Evolutionary conservation across 129 eudicot species (phyloP), one percentile per base, ranked within the genome.

Genomic region (Helichrysum umbraculigerum): DNA sequence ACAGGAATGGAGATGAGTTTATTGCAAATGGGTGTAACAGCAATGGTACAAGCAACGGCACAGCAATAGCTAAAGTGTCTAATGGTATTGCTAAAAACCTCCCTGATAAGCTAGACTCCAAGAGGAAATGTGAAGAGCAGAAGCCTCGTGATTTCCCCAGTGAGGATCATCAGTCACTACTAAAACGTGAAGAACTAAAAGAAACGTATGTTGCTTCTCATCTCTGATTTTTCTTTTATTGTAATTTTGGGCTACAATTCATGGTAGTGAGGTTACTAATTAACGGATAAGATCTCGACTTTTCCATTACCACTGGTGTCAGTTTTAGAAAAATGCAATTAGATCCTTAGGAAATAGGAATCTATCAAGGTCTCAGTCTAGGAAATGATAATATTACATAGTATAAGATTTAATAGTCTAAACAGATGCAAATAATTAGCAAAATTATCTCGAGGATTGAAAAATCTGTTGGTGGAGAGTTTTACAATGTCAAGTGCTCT

Each of bases 181-280:
- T 81, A 66, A 75, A 80, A 68, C 70, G 69, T 71, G 86, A 81
- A 66, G 86, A 83, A 6, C 84, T 91, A 60, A 91, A 86, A 81
- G 86, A 84, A 88, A 15, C 41, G 98, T 91, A 87, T 16, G 92
- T 85, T 54, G 41, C 64, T 80, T 51, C 42, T 73, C 58, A 65
- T 21, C 74, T 85, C 17, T 51, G 67, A 77, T 56, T 50, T 54
- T 34, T 76, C 68, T 32, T 67, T 52, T 28, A 57, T 42, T 73
- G 12, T 71, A 58, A 29, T 22, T 79, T 73, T 74, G 21, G 65
- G 62, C 19, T 69, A 68, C 44, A 39, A 14, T 44, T 28, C 58
- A 58, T 60, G 15, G 15, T 68, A 28, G 51, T 68, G 66, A 57
- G 58, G 68, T 30, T 56, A 57, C 15, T 21, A 21, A 34, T 57